Conservation (phyloP, 2,329 filamentous ascomycete genomes). For the Ceratocystis cubensis region DNA sequence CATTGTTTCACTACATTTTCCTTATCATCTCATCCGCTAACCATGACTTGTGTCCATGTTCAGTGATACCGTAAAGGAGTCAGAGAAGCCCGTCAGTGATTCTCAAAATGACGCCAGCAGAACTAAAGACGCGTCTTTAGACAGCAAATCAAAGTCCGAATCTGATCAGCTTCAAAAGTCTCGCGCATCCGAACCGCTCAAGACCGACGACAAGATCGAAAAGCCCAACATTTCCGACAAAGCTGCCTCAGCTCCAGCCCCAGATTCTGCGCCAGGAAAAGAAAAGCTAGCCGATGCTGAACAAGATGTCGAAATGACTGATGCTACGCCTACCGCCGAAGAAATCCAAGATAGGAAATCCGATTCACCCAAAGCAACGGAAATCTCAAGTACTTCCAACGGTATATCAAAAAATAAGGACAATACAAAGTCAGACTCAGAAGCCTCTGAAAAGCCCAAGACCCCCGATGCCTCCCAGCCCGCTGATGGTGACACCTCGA, state of each 20-base stretch:
- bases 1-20: too few species aligned
- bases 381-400: neutral
- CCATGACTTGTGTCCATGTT: neutral
- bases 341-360: neutral
- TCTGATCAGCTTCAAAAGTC: neutral
- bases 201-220: constrained; percentile 7
- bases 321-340: neutral
- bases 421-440: neutral
- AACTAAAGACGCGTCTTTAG: neutral
- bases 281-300: neutral
- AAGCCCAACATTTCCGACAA: neutral
- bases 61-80: neutral
- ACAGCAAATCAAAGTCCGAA: neutral
- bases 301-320: constrained; percentile 6
- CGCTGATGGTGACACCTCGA: constrained; percentile 24
- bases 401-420: neutral
- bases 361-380: neutral
- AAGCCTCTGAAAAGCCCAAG: constrained; percentile 4
- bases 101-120: neutral
- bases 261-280: neutral
- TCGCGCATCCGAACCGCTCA: neutral
- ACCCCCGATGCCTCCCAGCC: constrained; percentile 22
- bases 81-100: neutral
- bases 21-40: neutral
- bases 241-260: neutral